These are phyloP conservation scores for Artemisia annua DNA, from an alignment of 129 eudicot genomes.

Conservation along the genomic window DNA sequence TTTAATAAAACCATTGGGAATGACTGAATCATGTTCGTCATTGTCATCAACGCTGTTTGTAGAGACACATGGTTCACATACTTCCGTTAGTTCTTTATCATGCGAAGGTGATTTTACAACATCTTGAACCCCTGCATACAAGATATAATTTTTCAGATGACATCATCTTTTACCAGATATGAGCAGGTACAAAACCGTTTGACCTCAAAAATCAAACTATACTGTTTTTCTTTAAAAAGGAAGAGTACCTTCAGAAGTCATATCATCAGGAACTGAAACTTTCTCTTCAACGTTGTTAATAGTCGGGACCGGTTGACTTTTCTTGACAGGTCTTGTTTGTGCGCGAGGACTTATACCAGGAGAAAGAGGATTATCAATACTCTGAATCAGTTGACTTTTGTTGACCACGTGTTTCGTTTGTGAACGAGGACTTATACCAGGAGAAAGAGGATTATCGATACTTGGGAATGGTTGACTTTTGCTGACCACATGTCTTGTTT, in stretches of 20 bases:
- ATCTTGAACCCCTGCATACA: slow-evolving; percentile 37
- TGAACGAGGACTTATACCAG: slow-evolving; percentile 56
- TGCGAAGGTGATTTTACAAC: slow-evolving; percentile 17
- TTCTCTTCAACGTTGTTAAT: slow-evolving; percentile 31
- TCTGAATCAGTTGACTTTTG: slow-evolving; percentile 32
- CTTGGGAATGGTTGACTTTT: slow-evolving; percentile 32
- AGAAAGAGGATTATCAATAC: slow-evolving; percentile 38
- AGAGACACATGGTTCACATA: slow-evolving; percentile 39
- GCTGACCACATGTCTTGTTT: slow-evolving; percentile 27
- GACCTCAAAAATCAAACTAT: slow-evolving; percentile 8
- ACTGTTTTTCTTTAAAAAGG: slow-evolving; percentile 5
- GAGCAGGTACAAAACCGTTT: neutral
- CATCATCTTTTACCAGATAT: neutral
- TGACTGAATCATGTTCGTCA: neutral
- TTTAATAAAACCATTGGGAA: slow-evolving; percentile 26
- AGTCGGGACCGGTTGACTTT: slow-evolving; percentile 27
- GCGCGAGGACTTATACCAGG: slow-evolving; percentile 57
- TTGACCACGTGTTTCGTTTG: slow-evolving; percentile 30
- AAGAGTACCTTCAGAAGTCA: slow-evolving; percentile 43
- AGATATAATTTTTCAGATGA: neutral
- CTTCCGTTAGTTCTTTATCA: slow-evolving; percentile 32
- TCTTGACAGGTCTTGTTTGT: slow-evolving; percentile 34
- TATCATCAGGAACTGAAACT: slow-evolving; percentile 21
- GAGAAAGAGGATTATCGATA: slow-evolving; percentile 42
- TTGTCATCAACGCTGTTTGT: neutral